These are phyloP conservation scores for Trichoderma arundinaceum DNA, from an alignment of 2,329 filamentous ascomycete genomes.

Conservation along the genomic window DNA sequence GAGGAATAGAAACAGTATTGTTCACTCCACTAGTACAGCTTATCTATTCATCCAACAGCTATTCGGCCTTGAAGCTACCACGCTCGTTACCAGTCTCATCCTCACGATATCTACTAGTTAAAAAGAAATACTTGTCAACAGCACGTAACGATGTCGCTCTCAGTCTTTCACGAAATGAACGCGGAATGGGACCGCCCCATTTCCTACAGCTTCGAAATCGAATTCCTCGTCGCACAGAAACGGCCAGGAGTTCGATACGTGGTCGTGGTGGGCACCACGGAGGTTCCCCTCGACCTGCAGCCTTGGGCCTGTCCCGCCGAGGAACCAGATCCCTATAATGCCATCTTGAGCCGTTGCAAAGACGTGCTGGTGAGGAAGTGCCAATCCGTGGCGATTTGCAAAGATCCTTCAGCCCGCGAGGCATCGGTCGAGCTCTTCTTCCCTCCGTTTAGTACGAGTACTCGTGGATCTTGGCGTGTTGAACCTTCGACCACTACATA, in stretches of 20 bases:
- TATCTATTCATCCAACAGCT: not conserved
- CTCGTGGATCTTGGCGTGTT: slow-evolving; percentile 8
- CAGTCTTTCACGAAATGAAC: not conserved
- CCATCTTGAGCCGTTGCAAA: slow-evolving; percentile 18
- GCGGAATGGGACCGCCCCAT: not conserved
- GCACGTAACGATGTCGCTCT: not conserved
- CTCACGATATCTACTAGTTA: not conserved
- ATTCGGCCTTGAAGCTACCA: not conserved
- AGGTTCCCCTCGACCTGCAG: not conserved
- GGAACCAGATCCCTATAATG: slow-evolving; percentile 12
- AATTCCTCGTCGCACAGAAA: slow-evolving; percentile 38
- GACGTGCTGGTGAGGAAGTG: slow-evolving; percentile 1
- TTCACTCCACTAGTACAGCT: not conserved
- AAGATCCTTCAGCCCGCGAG: slow-evolving; percentile 23
- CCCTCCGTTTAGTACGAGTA: slow-evolving; percentile 11
- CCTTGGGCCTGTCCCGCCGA: slow-evolving; percentile 35
- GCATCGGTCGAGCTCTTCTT: slow-evolving; percentile 3
- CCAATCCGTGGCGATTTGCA: slow-evolving; percentile 27
- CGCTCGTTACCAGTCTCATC: not conserved
- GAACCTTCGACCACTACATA: slow-evolving; percentile 32
- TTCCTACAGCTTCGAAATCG: slow-evolving; percentile 36
- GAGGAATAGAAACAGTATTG: not conserved
- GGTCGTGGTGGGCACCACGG: not conserved
- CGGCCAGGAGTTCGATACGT: slow-evolving; percentile 22
- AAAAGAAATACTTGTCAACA: not conserved